A percentile compares a stretch with the other conserved stretches of the same genome.
phyloP scores from a whole-genome alignment of 179 eudicot genomes.

The Beta lomatogona region DNA sequence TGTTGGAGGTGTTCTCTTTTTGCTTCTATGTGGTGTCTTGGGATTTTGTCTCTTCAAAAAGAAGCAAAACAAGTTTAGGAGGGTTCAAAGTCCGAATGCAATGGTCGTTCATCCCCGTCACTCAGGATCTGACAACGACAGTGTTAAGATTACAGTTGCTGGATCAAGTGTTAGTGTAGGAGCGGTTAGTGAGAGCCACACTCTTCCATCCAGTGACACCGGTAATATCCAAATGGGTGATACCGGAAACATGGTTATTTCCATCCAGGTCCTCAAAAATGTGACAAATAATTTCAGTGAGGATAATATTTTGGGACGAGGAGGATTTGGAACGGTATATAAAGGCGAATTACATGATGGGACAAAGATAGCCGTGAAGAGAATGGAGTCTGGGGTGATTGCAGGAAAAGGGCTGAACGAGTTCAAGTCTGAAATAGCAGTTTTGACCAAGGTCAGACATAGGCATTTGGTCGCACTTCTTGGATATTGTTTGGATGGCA shows the following conservation, averaged over 20 bases:
- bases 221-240: slow-evolving; percentile 72
- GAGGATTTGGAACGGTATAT: slow-evolving; percentile 88
- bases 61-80: slow-evolving; percentile 52
- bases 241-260: slow-evolving; percentile 71
- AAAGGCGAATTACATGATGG: slow-evolving; percentile 82
- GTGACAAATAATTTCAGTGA: slow-evolving; percentile 76
- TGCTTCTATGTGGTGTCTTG: slow-evolving; percentile 45
- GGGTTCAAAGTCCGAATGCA: slow-evolving; percentile 73
- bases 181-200: slow-evolving; percentile 47
- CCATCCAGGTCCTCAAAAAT: slow-evolving; percentile 72
- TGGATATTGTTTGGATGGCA: slow-evolving; percentile 83
- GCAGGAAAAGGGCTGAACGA: slow-evolving; percentile 65
- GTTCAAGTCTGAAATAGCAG: slow-evolving; percentile 77
- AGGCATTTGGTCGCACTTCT: slow-evolving; percentile 76
- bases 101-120: slow-evolving; percentile 75
- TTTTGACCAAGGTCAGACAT: slow-evolving; percentile 75
- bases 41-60: slow-evolving; percentile 57
- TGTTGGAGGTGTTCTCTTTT: slow-evolving; percentile 46
- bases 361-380: slow-evolving; percentile 82
- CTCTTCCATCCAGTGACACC: slow-evolving; percentile 42
- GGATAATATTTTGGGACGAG: slow-evolving; percentile 66
- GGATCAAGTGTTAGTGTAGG: slow-evolving; percentile 66
- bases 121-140: slow-evolving; percentile 70
- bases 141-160: slow-evolving; percentile 77
- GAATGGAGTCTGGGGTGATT: slow-evolving; percentile 73